A percentile compares a stretch with the other conserved stretches of the same genome.
Conservation (phyloP, 345 rosid genomes). For the Pistacia atlantica region DNA sequence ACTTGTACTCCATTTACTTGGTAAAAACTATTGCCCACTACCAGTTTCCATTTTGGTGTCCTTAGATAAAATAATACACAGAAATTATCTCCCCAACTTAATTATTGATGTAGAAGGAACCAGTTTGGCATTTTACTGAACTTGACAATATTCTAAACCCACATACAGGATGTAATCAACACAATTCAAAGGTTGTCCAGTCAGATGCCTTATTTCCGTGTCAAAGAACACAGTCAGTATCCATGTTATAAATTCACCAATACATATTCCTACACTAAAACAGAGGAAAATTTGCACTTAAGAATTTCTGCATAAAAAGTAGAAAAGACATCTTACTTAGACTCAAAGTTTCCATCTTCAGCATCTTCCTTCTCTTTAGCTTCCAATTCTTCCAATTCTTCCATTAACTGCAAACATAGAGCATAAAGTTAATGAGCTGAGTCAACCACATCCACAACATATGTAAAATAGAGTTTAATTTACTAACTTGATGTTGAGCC, state of each 20-base stretch:
- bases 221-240: background rate
- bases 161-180: background rate
- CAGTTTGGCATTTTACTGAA: background rate
- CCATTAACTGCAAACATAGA: constrained; percentile 71
- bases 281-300: constrained; percentile 13
- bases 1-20: background rate
- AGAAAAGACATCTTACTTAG: constrained; percentile 59
- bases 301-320: constrained; percentile 24
- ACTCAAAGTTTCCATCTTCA: constrained; percentile 47
- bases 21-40: background rate
- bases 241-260: background rate
- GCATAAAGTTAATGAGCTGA: constrained; percentile 13
- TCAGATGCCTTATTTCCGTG: background rate
- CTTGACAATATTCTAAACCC: too few species aligned
- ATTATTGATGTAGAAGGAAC: background rate
- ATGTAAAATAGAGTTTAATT: constrained; percentile 14
- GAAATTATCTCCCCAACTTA: background rate
- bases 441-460: constrained; percentile 3
- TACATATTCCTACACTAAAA: background rate
- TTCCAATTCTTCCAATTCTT: constrained; percentile 93
- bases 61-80: background rate
- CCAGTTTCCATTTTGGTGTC: background rate
- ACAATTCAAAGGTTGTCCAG: background rate
- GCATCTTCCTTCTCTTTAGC: constrained; percentile 81
- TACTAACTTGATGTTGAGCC: constrained; percentile 89